These are phyloP conservation scores for Globisporangium solare DNA, from an alignment of 352 stramenopile genomes.

Conservation along the genomic window DNA sequence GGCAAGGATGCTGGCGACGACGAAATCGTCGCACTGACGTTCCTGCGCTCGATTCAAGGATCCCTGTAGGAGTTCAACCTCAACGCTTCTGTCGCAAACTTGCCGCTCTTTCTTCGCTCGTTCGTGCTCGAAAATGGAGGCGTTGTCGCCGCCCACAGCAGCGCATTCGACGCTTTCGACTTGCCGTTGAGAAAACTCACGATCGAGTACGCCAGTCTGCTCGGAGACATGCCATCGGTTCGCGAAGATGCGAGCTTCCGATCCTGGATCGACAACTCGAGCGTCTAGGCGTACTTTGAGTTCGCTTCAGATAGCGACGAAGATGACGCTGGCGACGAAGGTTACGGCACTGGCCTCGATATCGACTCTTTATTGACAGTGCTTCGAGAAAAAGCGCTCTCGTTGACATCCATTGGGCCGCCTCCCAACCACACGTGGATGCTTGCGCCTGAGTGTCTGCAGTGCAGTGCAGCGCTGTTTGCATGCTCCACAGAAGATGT, in stretches of 20 bases:
- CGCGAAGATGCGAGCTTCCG: background rate
- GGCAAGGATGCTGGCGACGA: background rate
- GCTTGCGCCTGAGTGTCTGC: slow-evolving; percentile 12
- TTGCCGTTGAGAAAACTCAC: slow-evolving; percentile 2
- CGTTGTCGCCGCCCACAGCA: slow-evolving; percentile 12
- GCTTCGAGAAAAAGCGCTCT: slow-evolving; percentile 4
- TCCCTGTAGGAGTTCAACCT: slow-evolving; percentile 6
- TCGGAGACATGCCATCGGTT: slow-evolving; percentile 7
- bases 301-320: slow-evolving; percentile 2
- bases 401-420: slow-evolving; percentile 4
- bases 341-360: background rate
- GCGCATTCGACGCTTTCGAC: slow-evolving; percentile 1
- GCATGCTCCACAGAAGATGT: slow-evolving; percentile 5
- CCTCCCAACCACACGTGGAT: slow-evolving; percentile 11
- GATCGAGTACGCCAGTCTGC: slow-evolving; percentile 9
- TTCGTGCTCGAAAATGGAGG: slow-evolving; percentile 22
- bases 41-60: background rate
- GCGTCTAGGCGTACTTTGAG: slow-evolving; percentile 12
- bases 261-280: slow-evolving; percentile 5
- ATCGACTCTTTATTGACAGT: background rate
- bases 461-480: slow-evolving; percentile 14
- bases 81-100: slow-evolving; percentile 1
- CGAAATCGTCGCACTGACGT: slow-evolving; percentile 1
- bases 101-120: slow-evolving; percentile 16
- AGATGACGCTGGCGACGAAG: background rate